Evolutionary conservation across 1,284 basidiomycete genomes (phyloP).

Genomic region (Tilletia walkeri): DNA sequence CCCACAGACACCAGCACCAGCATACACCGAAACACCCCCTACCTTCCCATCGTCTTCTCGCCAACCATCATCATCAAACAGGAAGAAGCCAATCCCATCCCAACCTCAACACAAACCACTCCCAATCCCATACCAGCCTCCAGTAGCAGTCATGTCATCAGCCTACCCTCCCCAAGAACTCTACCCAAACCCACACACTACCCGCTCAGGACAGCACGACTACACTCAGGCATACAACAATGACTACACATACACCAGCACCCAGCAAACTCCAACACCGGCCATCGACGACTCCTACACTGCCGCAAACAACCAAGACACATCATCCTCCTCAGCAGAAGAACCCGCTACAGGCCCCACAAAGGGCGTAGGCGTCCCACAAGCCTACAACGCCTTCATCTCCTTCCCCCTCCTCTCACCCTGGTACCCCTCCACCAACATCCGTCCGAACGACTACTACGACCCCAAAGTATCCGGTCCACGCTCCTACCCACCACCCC

Average conservation of each 20-base stretch:
- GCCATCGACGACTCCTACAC: not conserved
- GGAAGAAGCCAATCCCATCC: not conserved
- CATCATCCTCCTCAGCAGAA: not conserved
- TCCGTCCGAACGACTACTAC: not conserved
- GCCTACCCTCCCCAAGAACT: not conserved
- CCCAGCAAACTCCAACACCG: not conserved
- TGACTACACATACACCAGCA: not conserved
- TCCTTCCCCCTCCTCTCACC: conserved; percentile 12
- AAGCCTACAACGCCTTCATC: conserved; percentile 3
- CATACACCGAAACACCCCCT: too few species aligned
- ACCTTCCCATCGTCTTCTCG: too few species aligned
- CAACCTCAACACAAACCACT: not conserved
- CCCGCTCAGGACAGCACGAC: not conserved
- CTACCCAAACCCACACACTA: conserved; percentile 7
- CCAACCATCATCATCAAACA: not conserved
- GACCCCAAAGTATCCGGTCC: conserved; percentile 9
- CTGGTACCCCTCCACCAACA: conserved; percentile 12
- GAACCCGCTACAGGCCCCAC: conserved; percentile 1
- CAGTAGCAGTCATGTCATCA: not conserved
- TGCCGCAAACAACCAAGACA: not conserved
- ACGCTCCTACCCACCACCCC: not conserved
- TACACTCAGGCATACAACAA: conserved; percentile 8
- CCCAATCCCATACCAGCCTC: conserved; percentile 8
- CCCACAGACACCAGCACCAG: too few species aligned
- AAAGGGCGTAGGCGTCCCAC: conserved; percentile 9